phyloP scores from a whole-genome alignment of 2,329 filamentous ascomycete species.

The Pestalotiopsis sp. region DNA sequence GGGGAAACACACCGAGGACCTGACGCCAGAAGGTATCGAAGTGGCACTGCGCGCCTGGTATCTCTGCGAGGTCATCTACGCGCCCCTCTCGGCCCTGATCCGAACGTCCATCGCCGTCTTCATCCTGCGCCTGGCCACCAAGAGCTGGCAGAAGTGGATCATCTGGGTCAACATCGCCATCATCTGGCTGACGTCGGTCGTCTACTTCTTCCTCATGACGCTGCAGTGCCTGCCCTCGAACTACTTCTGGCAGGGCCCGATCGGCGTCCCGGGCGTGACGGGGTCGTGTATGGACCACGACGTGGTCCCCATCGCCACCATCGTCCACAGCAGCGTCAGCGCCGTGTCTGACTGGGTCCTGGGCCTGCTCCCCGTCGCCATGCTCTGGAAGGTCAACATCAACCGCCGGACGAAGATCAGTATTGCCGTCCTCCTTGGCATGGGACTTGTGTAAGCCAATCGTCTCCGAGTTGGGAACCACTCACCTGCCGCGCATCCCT shows the following conservation, averaged over 20 bases:
- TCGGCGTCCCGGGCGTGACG: slow-evolving; percentile 32
- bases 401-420: slow-evolving; percentile 46
- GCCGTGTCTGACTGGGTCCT: slow-evolving; percentile 51
- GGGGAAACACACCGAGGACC: slow-evolving; percentile 25
- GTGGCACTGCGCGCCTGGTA: slow-evolving; percentile 39
- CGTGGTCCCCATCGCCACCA: slow-evolving; percentile 44
- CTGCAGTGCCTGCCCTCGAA: slow-evolving; percentile 52
- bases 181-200: slow-evolving; percentile 37
- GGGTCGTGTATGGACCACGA: slow-evolving; percentile 43
- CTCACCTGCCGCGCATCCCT: too few species aligned
- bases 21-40: slow-evolving; percentile 24
- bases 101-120: slow-evolving; percentile 45
- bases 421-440: slow-evolving; percentile 48
- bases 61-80: slow-evolving; percentile 42
- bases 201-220: slow-evolving; percentile 48
- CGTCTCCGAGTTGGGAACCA: too few species aligned
- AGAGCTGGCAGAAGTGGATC: slow-evolving; percentile 34
- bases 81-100: slow-evolving; percentile 39
- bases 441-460: slow-evolving; percentile 50
- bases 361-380: slow-evolving; percentile 50
- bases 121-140: slow-evolving; percentile 41
- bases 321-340: slow-evolving; percentile 47
- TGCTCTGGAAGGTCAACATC: slow-evolving; percentile 55
- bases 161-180: slow-evolving; percentile 35
- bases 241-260: slow-evolving; percentile 46